Base-by-base conservation (phyloP, 306 rosid species). In the Inga laurina region DNA sequence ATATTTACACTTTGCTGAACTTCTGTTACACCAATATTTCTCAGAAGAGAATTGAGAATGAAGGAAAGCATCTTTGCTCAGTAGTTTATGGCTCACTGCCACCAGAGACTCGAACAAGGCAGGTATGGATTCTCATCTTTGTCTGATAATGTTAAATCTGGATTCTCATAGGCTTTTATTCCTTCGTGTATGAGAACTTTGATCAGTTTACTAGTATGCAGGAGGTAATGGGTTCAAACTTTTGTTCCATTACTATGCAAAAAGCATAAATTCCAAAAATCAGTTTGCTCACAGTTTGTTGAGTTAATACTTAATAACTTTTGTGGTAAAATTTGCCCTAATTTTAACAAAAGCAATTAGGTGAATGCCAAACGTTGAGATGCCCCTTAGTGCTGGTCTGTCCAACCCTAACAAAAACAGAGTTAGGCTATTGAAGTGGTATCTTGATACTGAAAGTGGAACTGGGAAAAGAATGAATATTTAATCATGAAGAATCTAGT, bases 11-110 rank as follows among this genome's bases (percentile, higher is more conserved):
- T 22, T 71, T 71, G 10, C 56, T 71, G 24, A 22, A 72, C 41
- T 73, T 27, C 11, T 73, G 77, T 56, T 84, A 37, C 64, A 44
- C 61, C 64, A 45, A 68, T 72, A 66, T 85, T 88, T 76, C 82
- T 85, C 89, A 96, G 99, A 96, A 72, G 87, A 34, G 76, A 88
- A 90, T 92, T 82, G 97, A 94, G 83, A 85, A 59, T 43, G 88
- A 80, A 66, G 91, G 93, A 80, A 87, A 90, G 80, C 98, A 92
- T 91, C 97, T 91, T 76, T 96, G 99, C 82, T 96, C 98, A 2
- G 93, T 96, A 79, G 99, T 96, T 84, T 96, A 96, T 89, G 99
- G 99, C 78, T 93, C 99, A 18, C 88, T 96, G 67, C 99, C 99
- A 44, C 98, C 99, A 27, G 97, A 92, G 86, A 96, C 99, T 84